Conservation (phyloP, 805 yeast species). For the Lipomyces kockii region DNA sequence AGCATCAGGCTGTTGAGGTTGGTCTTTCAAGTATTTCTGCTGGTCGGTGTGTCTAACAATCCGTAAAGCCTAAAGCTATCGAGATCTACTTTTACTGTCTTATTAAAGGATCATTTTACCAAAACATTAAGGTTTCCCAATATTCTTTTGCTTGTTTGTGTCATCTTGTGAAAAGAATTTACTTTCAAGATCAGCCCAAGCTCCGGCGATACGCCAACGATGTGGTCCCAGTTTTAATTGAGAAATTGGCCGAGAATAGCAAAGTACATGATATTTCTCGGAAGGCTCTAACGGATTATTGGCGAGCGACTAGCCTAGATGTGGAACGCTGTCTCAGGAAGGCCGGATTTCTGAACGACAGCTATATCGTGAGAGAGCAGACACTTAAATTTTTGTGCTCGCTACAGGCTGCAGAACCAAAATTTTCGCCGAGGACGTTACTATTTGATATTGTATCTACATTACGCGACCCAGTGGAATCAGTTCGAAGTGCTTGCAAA, state of each 20-base stretch:
- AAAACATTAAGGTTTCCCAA: slow-evolving; percentile 22
- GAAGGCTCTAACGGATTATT: slow-evolving; percentile 46
- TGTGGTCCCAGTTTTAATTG: slow-evolving; percentile 46
- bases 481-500: slow-evolving; percentile 40
- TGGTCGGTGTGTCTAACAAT: neutral
- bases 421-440: slow-evolving; percentile 44
- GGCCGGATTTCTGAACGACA: slow-evolving; percentile 42
- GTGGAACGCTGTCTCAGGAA: slow-evolving; percentile 44
- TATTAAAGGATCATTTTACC: slow-evolving; percentile 20
- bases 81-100: slow-evolving; percentile 24
- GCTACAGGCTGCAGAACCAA: slow-evolving; percentile 40
- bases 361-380: slow-evolving; percentile 38
- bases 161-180: slow-evolving; percentile 52
- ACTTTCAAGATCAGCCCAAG: slow-evolving; percentile 47
- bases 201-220: slow-evolving; percentile 43
- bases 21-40: neutral
- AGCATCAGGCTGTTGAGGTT: slow-evolving; percentile 35
- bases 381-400: slow-evolving; percentile 39
- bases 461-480: slow-evolving; percentile 39
- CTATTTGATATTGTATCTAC: slow-evolving; percentile 44
- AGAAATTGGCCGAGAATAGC: slow-evolving; percentile 43
- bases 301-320: slow-evolving; percentile 47
- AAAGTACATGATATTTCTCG: slow-evolving; percentile 42
- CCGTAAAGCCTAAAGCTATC: slow-evolving; percentile 24
- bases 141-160: slow-evolving; percentile 52